Evolutionary conservation across 164 flowering plant species (phyloP).

Genomic region (Aristolochia contorta): DNA sequence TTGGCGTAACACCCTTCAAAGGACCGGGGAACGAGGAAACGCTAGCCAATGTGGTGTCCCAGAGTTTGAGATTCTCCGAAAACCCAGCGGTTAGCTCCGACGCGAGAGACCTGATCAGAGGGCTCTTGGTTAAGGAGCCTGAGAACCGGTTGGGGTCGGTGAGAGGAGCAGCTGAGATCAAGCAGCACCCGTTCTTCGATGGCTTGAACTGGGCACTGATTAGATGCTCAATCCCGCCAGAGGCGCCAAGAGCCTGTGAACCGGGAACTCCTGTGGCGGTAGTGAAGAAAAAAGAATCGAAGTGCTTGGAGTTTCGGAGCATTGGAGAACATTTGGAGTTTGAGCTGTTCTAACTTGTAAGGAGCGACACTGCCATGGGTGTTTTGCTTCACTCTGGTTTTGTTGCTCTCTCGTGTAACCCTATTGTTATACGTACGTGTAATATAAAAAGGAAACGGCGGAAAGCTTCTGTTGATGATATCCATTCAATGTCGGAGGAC

Average conservation of each 20-base stretch:
- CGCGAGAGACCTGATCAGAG: slow-evolving; percentile 62
- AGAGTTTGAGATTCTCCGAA: slow-evolving; percentile 56
- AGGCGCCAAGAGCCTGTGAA: slow-evolving; percentile 39
- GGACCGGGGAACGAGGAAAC: slow-evolving; percentile 68
- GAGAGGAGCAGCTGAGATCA: slow-evolving; percentile 82
- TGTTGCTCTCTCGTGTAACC: too few species aligned
- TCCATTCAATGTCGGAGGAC: too few species aligned
- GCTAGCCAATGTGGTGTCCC: slow-evolving; percentile 56
- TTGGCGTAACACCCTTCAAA: slow-evolving; percentile 78
- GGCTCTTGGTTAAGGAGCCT: slow-evolving; percentile 62
- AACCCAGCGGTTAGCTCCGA: slow-evolving; percentile 44
- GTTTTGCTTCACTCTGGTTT: too few species aligned
- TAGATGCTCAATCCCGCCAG: slow-evolving; percentile 68
- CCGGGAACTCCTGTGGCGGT: slow-evolving; percentile 12
- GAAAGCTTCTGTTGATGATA: too few species aligned
- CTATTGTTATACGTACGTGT: too few species aligned
- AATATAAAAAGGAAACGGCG: too few species aligned
- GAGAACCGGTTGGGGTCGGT: slow-evolving; percentile 59
- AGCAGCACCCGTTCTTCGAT: slow-evolving; percentile 69
- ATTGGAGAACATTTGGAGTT: slow-evolving; percentile 34
- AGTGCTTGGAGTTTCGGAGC: slow-evolving; percentile 11
- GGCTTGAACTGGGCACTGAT: slow-evolving; percentile 85
- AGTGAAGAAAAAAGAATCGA: slow-evolving; percentile 21
- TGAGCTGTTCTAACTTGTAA: slow-evolving; percentile 42
- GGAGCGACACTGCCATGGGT: too few species aligned